Base-by-base conservation (phyloP, 768 basidiomycete species). In the Podaxis pistillaris region DNA sequence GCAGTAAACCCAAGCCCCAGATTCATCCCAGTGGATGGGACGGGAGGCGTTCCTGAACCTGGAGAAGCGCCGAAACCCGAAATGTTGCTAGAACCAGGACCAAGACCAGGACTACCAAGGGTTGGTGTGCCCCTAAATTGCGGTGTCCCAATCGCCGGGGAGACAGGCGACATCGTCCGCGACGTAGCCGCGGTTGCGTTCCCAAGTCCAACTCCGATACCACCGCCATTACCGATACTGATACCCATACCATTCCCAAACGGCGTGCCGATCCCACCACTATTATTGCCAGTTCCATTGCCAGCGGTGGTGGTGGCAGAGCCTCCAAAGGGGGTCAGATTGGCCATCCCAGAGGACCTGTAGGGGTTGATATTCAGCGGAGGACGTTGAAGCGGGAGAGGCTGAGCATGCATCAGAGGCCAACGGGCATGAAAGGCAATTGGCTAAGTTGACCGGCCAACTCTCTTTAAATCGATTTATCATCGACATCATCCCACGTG, bases 321-420 rank as follows among this genome's bases (percentile, higher is more conserved):
- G 55, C 60, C 54, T 26, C 11, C 13, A 12, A 22, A 13, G 26
- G 54, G 11, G 38, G 19, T 38, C 17, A 40, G 54, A 56, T 56
- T 56, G 30, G 37, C 22, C 38, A 40, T 38, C 38, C 52, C 52
- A n/a, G 52, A n/a, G 26, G 49, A 50, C 57, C 44, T 58, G 56
- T 46, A 46, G 17, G 38, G 15, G 56, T 26, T 57, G 56, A 46
- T 41, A 28, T 50, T 19, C 49, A 50, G 49, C 26, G 49, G 41
- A 33, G 46, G 46, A 30, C 26, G 38, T 24, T 13, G 22, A 24
- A 15, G 40, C 22, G 22, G 38, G 26, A 44, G 60, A 38, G 49
- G 37, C 37, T 54, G 64, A 28, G 46, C 55, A 47, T 64, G 64
- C 64, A 70, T 69, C 30, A 47, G n/a, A 50, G 38, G 33, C 49